Evolutionary conservation across 1,139 yeast species (phyloP).

Genomic region (Saccharomyces uvarum): DNA sequence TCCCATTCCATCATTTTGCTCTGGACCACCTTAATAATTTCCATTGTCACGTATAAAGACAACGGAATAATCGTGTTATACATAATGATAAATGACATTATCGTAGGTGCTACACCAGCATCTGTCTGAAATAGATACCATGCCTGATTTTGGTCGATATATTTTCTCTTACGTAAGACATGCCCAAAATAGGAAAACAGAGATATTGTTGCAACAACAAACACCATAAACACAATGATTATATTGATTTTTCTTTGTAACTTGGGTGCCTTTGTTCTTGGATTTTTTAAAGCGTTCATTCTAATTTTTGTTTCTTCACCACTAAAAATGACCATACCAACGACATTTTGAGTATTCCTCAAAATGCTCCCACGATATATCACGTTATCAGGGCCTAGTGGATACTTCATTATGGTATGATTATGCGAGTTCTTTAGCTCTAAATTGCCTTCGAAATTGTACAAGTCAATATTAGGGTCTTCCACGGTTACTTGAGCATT

Average conservation of each 20-base stretch:
- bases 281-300: conserved; percentile 86
- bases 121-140: conserved; percentile 75
- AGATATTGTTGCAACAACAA: conserved; percentile 65
- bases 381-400: conserved; percentile 74
- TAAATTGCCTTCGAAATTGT: conserved; percentile 81
- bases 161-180: conserved; percentile 42
- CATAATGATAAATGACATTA: conserved; percentile 96
- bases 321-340: conserved; percentile 81
- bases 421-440: conserved; percentile 25
- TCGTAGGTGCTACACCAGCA: conserved; percentile 82
- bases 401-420: conserved; percentile 34
- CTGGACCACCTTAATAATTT: conserved; percentile 84
- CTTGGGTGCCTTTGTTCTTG: conserved; percentile 89
- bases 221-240: conserved; percentile 82
- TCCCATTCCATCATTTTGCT: conserved; percentile 76
- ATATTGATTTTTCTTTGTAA: conserved; percentile 73
- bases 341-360: conserved; percentile 65
- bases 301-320: conserved; percentile 95
- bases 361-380: conserved; percentile 82
- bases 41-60: conserved; percentile 93
- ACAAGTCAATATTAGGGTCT: conserved; percentile 85
- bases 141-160: conserved; percentile 38
- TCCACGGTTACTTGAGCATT: conserved; percentile 59
- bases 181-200: conserved; percentile 81
- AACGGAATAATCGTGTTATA: conserved; percentile 91